Conservation (phyloP, 2,329 filamentous ascomycete genomes). For the Cladosporium sp. region DNA sequence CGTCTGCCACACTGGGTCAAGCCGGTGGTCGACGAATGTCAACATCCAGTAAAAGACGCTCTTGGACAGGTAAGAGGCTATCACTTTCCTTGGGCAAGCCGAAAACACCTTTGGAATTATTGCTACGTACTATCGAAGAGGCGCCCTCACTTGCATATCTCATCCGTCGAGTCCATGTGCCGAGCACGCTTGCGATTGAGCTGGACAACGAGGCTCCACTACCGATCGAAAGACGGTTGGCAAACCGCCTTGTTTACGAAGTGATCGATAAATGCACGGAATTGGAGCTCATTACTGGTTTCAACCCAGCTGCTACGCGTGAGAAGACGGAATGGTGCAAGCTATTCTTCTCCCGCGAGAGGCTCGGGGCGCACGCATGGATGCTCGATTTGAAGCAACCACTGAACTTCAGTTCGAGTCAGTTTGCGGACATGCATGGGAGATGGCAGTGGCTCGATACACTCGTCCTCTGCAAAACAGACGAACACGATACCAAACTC, state of each 20-base stretch:
- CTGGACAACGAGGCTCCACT: slow-evolving; percentile 26
- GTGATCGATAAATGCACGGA: slow-evolving; percentile 55
- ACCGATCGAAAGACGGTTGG: slow-evolving; percentile 37
- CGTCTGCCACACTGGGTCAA: slow-evolving; percentile 23
- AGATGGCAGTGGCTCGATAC: slow-evolving; percentile 47
- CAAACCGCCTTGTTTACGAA: slow-evolving; percentile 49
- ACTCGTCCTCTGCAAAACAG: slow-evolving; percentile 44
- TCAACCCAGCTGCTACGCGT: slow-evolving; percentile 37
- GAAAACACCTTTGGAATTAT: slow-evolving; percentile 46
- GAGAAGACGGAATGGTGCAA: slow-evolving; percentile 21
- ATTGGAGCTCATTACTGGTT: slow-evolving; percentile 49
- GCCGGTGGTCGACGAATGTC: neutral
- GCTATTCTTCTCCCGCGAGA: slow-evolving; percentile 41
- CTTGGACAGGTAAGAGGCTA: neutral
- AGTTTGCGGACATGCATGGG: slow-evolving; percentile 49
- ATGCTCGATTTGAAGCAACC: slow-evolving; percentile 32
- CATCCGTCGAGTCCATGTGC: slow-evolving; percentile 49
- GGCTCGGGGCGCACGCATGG: slow-evolving; percentile 52
- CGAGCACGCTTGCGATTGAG: slow-evolving; percentile 40
- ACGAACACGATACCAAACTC: slow-evolving; percentile 31
- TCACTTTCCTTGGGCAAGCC: slow-evolving; percentile 24
- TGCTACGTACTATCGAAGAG: slow-evolving; percentile 50
- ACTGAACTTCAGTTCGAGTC: slow-evolving; percentile 45
- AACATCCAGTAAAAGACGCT: neutral
- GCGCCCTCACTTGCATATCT: slow-evolving; percentile 45